Conservation (phyloP, 768 basidiomycete species). For the Mrakia gelida region DNA sequence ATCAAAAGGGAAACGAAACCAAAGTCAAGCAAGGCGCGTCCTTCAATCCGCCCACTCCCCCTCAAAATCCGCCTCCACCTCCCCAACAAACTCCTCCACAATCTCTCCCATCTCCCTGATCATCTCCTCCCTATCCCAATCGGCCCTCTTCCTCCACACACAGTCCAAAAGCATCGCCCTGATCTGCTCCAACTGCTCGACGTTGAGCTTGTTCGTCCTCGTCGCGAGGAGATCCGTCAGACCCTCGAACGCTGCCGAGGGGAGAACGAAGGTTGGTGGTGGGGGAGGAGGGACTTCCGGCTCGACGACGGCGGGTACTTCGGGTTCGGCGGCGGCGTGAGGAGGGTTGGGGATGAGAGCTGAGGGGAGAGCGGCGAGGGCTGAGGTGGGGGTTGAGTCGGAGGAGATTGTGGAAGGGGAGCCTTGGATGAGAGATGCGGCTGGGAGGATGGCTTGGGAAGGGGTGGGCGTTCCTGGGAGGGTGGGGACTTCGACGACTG, state of each 20-base stretch:
- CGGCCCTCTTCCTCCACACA: constrained; percentile 74
- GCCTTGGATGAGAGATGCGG: background rate
- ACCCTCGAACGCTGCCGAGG: constrained; percentile 51
- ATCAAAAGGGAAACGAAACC: no score
- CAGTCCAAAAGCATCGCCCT: constrained; percentile 72
- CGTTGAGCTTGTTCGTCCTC: constrained; percentile 58
- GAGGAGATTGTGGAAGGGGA: background rate
- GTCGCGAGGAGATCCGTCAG: constrained; percentile 54
- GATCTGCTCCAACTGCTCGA: constrained; percentile 92
- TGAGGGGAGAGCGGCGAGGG: no score
- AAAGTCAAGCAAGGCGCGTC: no score
- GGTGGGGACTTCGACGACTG: background rate
- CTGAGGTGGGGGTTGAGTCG: background rate
- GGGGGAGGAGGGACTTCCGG: constrained; percentile 50
- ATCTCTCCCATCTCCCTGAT: constrained; percentile 42
- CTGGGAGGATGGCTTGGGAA: background rate
- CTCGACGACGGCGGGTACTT: background rate
- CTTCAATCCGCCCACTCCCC: constrained; percentile 16
- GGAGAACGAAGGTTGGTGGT: constrained; percentile 66
- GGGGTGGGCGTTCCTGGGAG: background rate
- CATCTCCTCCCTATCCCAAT: constrained; percentile 75
- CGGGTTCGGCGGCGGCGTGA: no score
- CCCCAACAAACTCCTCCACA: constrained; percentile 57
- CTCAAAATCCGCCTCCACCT: constrained; percentile 40
- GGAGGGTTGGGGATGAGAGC: background rate